These are phyloP conservation scores for Fusarium temperatum DNA, from an alignment of 2,329 filamentous ascomycete species.

Conservation along the genomic window DNA sequence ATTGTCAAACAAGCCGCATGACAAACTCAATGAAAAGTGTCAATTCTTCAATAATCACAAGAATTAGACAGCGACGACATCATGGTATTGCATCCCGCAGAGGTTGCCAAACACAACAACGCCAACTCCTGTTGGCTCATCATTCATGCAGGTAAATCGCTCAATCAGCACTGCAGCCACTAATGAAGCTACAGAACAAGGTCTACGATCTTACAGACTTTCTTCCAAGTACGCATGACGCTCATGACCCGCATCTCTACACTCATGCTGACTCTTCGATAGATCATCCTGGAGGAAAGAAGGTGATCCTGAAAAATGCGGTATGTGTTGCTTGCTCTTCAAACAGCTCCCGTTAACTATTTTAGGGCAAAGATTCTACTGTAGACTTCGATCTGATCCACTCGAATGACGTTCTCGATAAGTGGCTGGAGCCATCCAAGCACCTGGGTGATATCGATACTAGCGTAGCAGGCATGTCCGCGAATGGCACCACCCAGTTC, in stretches of 20 bases:
- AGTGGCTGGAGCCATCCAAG: conserved; percentile 8
- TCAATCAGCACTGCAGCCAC: neutral
- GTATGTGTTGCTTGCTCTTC: neutral
- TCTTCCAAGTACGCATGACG: neutral
- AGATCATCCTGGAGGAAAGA: conserved; percentile 18
- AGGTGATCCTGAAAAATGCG: conserved; percentile 26
- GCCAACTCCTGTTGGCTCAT: conserved; percentile 23
- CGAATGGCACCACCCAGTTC: neutral
- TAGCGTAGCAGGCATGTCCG: neutral
- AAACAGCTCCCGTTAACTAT: neutral
- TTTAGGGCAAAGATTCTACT: conserved; percentile 18
- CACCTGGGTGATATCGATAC: conserved; percentile 13
- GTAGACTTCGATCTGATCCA: conserved; percentile 16
- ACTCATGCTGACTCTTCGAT: neutral
- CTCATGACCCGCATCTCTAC: rapidly evolving
- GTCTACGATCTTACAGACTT: conserved; percentile 26
- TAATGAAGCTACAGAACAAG: neutral
- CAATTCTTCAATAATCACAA: neutral
- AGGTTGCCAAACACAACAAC: conserved; percentile 14
- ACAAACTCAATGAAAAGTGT: neutral
- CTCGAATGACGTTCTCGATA: conserved; percentile 16
- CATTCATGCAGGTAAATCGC: conserved; percentile 11
- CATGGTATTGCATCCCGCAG: conserved; percentile 6
- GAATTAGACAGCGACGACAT: neutral
- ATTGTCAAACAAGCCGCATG: too few species aligned